A percentile compares a stretch with the other conserved stretches of the same genome.
These are phyloP conservation scores for Trichophyton simii DNA, from an alignment of 2,329 filamentous ascomycete species.

Conservation along the genomic window DNA sequence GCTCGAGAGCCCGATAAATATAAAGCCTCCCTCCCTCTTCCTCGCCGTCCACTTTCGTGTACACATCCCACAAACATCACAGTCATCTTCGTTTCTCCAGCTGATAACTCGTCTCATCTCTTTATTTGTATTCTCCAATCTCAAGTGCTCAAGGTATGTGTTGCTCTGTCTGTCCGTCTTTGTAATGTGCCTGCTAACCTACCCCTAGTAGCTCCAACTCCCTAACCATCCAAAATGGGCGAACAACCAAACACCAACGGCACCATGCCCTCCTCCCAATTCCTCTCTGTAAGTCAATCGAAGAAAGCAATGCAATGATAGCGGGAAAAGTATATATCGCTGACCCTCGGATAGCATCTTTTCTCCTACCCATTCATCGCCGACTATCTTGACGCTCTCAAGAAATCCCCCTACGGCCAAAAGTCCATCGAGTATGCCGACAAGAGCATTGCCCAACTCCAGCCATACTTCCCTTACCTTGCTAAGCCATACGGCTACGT, in stretches of 20 bases:
- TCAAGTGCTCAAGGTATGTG: neutral
- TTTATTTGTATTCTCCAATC: neutral
- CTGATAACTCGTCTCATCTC: too few relatives aligned
- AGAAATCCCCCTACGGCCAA: conserved; percentile 69
- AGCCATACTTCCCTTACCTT: conserved; percentile 67
- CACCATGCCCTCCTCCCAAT: conserved; percentile 38
- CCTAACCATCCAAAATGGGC: conserved; percentile 25
- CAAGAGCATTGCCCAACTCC: conserved; percentile 62
- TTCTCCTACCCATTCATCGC: conserved; percentile 71
- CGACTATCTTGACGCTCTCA: conserved; percentile 66
- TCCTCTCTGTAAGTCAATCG: conserved; percentile 25
- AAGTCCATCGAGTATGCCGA: conserved; percentile 66
- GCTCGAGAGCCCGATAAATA: neutral
- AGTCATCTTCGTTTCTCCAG: neutral
- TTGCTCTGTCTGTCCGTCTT: neutral
- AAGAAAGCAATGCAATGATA: neutral
- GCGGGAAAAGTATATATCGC: neutral
- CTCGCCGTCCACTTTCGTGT: neutral
- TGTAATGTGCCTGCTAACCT: neutral
- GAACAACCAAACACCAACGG: conserved; percentile 38
- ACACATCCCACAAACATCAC: neutral
- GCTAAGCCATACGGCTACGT: conserved; percentile 68
- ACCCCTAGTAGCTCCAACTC: neutral
- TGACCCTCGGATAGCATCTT: conserved; percentile 52
- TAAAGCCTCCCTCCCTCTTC: neutral